Evolutionary conservation across 1,284 basidiomycete genomes (phyloP).

Genomic region (Cutaneotrichosporon arboriforme): DNA sequence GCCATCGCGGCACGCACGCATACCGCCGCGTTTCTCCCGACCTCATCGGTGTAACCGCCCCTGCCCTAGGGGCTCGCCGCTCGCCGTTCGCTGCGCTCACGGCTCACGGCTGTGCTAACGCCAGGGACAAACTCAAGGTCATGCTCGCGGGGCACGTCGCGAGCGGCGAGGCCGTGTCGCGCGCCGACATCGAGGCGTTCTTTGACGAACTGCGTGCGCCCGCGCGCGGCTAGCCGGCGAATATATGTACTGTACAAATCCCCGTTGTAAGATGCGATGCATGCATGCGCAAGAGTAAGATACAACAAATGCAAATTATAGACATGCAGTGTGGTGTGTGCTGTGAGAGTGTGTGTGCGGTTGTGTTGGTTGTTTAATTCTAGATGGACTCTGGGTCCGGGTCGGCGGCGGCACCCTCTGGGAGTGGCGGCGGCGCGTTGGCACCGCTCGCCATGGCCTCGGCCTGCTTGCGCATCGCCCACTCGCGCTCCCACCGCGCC

Average conservation of each 20-base stretch:
- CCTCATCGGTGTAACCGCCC: too few relatives aligned
- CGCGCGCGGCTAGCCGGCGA: not conserved
- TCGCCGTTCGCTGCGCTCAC: too few relatives aligned
- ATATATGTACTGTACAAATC: not conserved
- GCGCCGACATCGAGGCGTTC: conserved; percentile 38
- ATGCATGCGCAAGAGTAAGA: not conserved
- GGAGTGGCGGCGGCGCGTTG: too few relatives aligned
- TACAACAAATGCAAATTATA: conserved; percentile 1
- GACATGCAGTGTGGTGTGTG: not conserved
- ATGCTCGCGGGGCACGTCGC: conserved; percentile 33
- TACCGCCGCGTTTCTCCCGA: too few relatives aligned
- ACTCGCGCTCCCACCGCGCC: conserved; percentile 49
- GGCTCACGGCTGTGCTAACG: not conserved
- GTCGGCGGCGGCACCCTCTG: too few relatives aligned
- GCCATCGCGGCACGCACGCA: too few relatives aligned
- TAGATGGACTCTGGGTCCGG: too few relatives aligned
- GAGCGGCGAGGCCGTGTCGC: conserved; percentile 30
- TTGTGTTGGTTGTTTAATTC: too few relatives aligned
- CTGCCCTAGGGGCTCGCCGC: too few relatives aligned
- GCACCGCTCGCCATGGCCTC: conserved; percentile 5
- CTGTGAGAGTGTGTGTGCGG: too few relatives aligned
- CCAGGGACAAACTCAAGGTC: conserved; percentile 33
- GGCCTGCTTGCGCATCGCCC: conserved; percentile 26
- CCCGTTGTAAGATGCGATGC: not conserved
- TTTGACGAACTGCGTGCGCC: conserved; percentile 26